A percentile compares a stretch with the other conserved stretches of the same genome.
These are phyloP conservation scores for Acephala macrosclerotiorum DNA, from an alignment of 2,329 filamentous ascomycete species.

Conservation along the genomic window DNA sequence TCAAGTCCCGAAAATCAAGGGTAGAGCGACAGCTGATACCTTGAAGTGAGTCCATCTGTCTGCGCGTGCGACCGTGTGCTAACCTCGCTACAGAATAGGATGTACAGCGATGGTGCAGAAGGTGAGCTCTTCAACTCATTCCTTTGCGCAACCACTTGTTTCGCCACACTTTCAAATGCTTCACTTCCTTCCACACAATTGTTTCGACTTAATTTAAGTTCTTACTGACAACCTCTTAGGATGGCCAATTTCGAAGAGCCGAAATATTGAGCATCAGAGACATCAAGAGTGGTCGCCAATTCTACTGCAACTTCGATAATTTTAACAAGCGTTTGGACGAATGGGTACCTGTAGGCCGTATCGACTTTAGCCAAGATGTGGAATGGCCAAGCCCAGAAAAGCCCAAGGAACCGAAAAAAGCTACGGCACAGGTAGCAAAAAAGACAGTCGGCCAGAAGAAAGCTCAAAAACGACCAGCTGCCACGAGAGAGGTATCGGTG, in stretches of 20 bases:
- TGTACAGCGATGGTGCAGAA: conserved; percentile 47
- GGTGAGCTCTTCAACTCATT: conserved; percentile 32
- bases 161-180: not conserved
- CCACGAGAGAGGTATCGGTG: conserved; percentile 43
- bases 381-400: conserved; percentile 92
- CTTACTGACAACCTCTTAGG: conserved; percentile 52
- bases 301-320: conserved; percentile 45
- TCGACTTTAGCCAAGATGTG: conserved; percentile 89
- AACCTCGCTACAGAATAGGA: conserved; percentile 41
- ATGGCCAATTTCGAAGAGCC: conserved; percentile 87
- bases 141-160: not conserved
- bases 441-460: conserved; percentile 46
- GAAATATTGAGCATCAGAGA: conserved; percentile 96
- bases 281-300: conserved; percentile 77
- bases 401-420: conserved; percentile 80
- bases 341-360: conserved; percentile 84
- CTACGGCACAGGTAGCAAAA: conserved; percentile 55
- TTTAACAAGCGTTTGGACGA: conserved; percentile 58
- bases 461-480: conserved; percentile 48
- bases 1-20: conserved; percentile 70
- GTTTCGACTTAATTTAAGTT: conserved; percentile 22
- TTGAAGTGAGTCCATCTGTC: conserved; percentile 65
- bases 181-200: conserved; percentile 9
- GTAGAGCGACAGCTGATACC: conserved; percentile 84
- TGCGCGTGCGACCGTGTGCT: conserved; percentile 25